These are phyloP conservation scores for Aspergillus japonicus DNA, from an alignment of 2,329 filamentous ascomycete species.

Conservation along the genomic window DNA sequence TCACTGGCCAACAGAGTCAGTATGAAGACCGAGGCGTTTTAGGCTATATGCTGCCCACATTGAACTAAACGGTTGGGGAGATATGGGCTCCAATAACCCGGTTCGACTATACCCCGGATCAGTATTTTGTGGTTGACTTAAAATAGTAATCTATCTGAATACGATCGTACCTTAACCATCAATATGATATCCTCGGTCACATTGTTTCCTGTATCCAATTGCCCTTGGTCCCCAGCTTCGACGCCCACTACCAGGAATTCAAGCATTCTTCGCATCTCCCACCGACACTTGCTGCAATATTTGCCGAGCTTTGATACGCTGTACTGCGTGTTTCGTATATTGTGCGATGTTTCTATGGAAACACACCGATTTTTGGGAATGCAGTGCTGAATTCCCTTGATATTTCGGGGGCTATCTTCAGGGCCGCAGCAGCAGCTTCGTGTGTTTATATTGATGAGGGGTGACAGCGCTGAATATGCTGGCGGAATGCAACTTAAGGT, in stretches of 20 bases:
- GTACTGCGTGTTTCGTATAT: slow-evolving; percentile 66
- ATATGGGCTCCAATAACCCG: slow-evolving; percentile 82
- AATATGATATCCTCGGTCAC: slow-evolving; percentile 85
- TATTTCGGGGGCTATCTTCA: slow-evolving; percentile 64
- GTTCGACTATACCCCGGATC: slow-evolving; percentile 46
- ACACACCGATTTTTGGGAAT: slow-evolving; percentile 53
- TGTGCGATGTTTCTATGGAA: slow-evolving; percentile 88
- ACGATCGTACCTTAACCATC: slow-evolving; percentile 64
- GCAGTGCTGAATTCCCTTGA: slow-evolving; percentile 78
- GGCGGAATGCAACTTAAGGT: slow-evolving; percentile 78
- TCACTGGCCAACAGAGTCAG: slow-evolving; percentile 44
- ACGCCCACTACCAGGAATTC: slow-evolving; percentile 67
- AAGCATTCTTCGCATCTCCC: slow-evolving; percentile 68
- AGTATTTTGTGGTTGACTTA: slow-evolving; percentile 12
- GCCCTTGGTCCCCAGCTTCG: slow-evolving; percentile 64
- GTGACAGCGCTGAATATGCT: slow-evolving; percentile 94
- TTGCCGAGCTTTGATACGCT: slow-evolving; percentile 77
- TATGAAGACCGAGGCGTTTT: slow-evolving; percentile 2
- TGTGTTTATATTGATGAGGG: slow-evolving; percentile 70
- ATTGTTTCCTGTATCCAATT: slow-evolving; percentile 74
- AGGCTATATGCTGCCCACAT: slow-evolving; percentile 50
- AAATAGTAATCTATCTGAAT: slow-evolving; percentile 7
- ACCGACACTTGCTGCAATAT: slow-evolving; percentile 66
- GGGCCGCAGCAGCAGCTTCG: slow-evolving; percentile 80
- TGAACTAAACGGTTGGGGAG: slow-evolving; percentile 83